Base-by-base conservation (phyloP, 1,139 yeast genomes). In the Kazachstania sp. region DNA sequence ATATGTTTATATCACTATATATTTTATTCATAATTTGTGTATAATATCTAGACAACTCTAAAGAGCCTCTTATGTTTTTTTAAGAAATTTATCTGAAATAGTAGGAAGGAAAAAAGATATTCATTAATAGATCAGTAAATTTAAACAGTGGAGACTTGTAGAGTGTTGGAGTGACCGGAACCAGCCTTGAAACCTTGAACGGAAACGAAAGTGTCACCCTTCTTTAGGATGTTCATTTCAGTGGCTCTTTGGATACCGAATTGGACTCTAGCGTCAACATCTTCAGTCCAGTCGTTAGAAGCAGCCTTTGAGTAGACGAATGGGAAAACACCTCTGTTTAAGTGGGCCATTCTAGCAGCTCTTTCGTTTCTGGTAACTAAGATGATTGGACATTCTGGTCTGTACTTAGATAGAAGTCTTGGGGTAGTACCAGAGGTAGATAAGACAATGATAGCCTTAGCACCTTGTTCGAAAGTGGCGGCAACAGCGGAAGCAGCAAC, bases 101-200 rank as follows among this genome's bases (percentile, higher is more conserved):
- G 26, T 15, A 16, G 3, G n/a, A 28, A 13, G 31, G 29, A 39
- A 39, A 39, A n/a, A 39, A 18, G n/a, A n/a, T n/a, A 39, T 15
- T 32, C 18, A 11, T 15, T 15, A 15, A 32, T 5, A 15, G 6
- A 28, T 43, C 19, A 31, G 15, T 20, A 31, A 37, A 49, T 48
- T 64, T 66, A 73, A 60, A 73, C 77, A 55, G 66, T 58, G 57
- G 74, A 61, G 57, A 76, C 71, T 79, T 97, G 92, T 72, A 92
- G 81, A 57, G 98, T 92, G 84, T 92, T 92, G 67, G 98, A 86
- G 81, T 92, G 96, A 68, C 98, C 99, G 57, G 90, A 78, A 74
- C 98, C 98, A 71, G 94, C 86, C 67, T 95, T 86, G 95, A 96
- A 92, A 70, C 98, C 98, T 79, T 92, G 98, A 68, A 92, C 85